Conservation (phyloP, 192 early-diverging fungal genomes). For the Allomyces arbusculus region DNA sequence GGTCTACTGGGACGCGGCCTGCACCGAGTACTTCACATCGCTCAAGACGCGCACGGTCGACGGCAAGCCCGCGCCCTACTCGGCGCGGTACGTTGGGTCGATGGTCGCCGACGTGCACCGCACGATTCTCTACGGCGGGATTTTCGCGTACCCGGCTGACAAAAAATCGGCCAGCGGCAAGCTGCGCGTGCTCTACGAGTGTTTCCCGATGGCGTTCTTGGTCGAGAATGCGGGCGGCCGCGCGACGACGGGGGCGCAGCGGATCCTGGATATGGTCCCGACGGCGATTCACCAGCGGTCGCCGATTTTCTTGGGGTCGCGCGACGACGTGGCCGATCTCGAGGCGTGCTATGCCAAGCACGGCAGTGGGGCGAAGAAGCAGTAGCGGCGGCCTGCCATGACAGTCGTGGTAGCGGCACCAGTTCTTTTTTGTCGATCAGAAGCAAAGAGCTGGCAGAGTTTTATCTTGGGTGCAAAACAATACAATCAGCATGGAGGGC, state of each 20-base stretch:
- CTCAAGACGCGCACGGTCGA: slow-evolving; percentile 51
- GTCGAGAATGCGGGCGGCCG: slow-evolving; percentile 91
- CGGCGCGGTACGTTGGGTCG: slow-evolving; percentile 86
- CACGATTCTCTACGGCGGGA: slow-evolving; percentile 69
- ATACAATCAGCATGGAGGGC: too few relatives aligned
- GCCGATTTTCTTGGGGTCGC: slow-evolving; percentile 74
- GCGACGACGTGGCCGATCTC: slow-evolving; percentile 72
- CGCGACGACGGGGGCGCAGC: slow-evolving; percentile 57
- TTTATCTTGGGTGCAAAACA: too few relatives aligned
- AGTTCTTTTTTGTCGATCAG: too few relatives aligned
- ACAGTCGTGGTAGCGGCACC: too few relatives aligned
- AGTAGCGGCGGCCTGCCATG: too few relatives aligned
- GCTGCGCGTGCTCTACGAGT: slow-evolving; percentile 90
- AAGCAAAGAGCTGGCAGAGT: too few relatives aligned
- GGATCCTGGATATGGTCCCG: slow-evolving; percentile 74
- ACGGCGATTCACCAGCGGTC: slow-evolving; percentile 72
- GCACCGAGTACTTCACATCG: slow-evolving; percentile 68
- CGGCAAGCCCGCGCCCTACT: slow-evolving; percentile 40
- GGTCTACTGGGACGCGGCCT: slow-evolving; percentile 68
- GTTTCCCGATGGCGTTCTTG: slow-evolving; percentile 94
- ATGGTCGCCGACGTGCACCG: slow-evolving; percentile 99
- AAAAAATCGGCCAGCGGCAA: slow-evolving; percentile 61
- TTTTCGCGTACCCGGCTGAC: slow-evolving; percentile 49
- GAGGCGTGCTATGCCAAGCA: slow-evolving; percentile 46
- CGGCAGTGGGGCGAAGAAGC: neutral